Percentiles rank a stretch among this genome's conserved stretches.
Evolutionary conservation across 345 rosid species (phyloP).

Genomic region (Erucastrum elatum): DNA sequence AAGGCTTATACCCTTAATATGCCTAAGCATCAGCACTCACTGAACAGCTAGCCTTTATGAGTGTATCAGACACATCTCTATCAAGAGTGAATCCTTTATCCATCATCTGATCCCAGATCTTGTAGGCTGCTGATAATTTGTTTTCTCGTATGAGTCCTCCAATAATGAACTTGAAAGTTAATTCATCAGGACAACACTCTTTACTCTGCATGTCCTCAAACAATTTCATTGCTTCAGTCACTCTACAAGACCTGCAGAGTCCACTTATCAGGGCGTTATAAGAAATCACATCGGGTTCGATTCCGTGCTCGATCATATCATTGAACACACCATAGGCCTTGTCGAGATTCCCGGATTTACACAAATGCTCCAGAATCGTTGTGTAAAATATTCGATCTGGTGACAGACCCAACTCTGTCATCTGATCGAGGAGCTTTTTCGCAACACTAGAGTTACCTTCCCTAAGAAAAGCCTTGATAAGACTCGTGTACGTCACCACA

Average conservation of each 20-base stretch:
- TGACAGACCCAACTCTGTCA: constrained; percentile 56
- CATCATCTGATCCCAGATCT: constrained; percentile 98
- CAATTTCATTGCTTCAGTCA: constrained; percentile 60
- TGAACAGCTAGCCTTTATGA: constrained; percentile 47
- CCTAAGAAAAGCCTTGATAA: constrained; percentile 67
- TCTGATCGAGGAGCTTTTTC: constrained; percentile 67
- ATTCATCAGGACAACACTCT: constrained; percentile 72
- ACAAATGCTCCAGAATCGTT: constrained; percentile 69
- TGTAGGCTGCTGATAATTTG: constrained; percentile 61
- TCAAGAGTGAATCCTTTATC: constrained; percentile 94
- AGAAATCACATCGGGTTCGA: constrained; percentile 70
- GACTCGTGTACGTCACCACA: constrained; percentile 78
- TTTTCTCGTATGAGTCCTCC: constrained; percentile 72
- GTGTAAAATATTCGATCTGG: constrained; percentile 86
- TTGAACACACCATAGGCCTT: constrained; percentile 57
- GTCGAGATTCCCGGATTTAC: constrained; percentile 72
- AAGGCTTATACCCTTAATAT: constrained; percentile 2
- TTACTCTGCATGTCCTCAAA: constrained; percentile 71
- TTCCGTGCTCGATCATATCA: constrained; percentile 75
- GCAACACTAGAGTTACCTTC: constrained; percentile 62
- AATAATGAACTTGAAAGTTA: constrained; percentile 81
- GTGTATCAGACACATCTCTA: constrained; percentile 63
- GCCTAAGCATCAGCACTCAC: constrained; percentile 30
- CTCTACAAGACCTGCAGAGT: constrained; percentile 65
- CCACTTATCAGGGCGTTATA: constrained; percentile 83